Evolutionary conservation across 75 land plant genomes (phyloP).

Genomic region (Isoetes taiwanensis): DNA sequence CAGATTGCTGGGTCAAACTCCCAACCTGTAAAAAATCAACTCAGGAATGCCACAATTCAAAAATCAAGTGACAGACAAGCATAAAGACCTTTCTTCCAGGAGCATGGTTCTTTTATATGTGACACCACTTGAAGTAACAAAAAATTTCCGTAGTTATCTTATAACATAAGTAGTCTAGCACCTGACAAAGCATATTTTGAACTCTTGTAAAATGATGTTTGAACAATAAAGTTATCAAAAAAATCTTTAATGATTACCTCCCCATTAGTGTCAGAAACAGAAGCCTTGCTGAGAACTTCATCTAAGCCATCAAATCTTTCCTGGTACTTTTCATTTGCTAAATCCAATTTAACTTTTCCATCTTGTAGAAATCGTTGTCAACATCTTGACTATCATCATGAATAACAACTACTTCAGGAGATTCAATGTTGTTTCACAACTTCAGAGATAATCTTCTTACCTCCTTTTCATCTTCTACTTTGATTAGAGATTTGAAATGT

Average conservation of each 20-base stretch:
- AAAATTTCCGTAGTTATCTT: conserved; percentile 73
- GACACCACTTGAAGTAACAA: conserved; percentile 74
- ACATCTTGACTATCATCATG: conserved; percentile 6
- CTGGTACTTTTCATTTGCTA: conserved; percentile 14
- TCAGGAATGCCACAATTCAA: too few species aligned
- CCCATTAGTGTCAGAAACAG: conserved; percentile 46
- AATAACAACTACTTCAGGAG: conserved; percentile 16
- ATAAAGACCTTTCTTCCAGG: conserved; percentile 84
- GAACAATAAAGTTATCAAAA: neutral
- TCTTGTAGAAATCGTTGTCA: neutral
- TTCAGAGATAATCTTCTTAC: too few species aligned
- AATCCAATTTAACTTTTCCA: too few species aligned
- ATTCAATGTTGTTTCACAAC: too few species aligned
- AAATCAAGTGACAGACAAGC: too few species aligned
- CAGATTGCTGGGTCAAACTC: conserved; percentile 72
- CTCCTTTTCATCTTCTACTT: too few species aligned
- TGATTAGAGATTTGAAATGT: too few species aligned
- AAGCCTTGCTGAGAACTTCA: conserved; percentile 54
- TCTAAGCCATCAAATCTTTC: conserved; percentile 25
- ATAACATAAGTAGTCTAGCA: conserved; percentile 77
- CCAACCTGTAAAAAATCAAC: conserved; percentile 76
- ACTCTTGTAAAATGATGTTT: too few species aligned
- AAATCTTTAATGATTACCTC: too few species aligned
- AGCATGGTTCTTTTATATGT: conserved; percentile 72
- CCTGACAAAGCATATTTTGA: too few species aligned